A percentile compares a stretch with the other conserved stretches of the same genome.
Evolutionary conservation across 805 yeast genomes (phyloP).

Genomic region (Henningerozyma blattae): DNA sequence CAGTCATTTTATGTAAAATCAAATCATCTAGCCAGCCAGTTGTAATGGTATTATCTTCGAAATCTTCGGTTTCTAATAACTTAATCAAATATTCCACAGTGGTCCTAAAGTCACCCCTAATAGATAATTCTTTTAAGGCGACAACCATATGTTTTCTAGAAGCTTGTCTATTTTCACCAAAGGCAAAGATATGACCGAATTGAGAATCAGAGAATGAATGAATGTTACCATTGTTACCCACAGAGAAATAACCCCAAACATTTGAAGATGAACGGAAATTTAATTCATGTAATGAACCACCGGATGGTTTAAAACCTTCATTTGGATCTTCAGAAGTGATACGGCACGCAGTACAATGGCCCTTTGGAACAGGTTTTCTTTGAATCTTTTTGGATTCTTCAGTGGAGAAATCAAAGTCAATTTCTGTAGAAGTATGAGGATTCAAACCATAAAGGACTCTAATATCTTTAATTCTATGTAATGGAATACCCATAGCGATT

Average conservation of each 20-base stretch:
- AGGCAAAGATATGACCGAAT: slow-evolving; percentile 97
- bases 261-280: slow-evolving; percentile 95
- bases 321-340: slow-evolving; percentile 99
- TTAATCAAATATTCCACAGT: slow-evolving; percentile 95
- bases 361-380: slow-evolving; percentile 90
- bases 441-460: slow-evolving; percentile 90
- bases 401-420: slow-evolving; percentile 79
- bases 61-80: slow-evolving; percentile 89
- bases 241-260: slow-evolving; percentile 99
- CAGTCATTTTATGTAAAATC: slow-evolving; percentile 84
- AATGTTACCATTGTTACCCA: slow-evolving; percentile 89
- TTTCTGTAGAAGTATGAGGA: slow-evolving; percentile 81
- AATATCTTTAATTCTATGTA: slow-evolving; percentile 88
- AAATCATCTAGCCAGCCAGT: slow-evolving; percentile 99
- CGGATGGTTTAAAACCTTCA: slow-evolving; percentile 97
- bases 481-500: slow-evolving; percentile 98
- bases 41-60: slow-evolving; percentile 91
- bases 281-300: slow-evolving; percentile 92
- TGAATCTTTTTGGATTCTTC: slow-evolving; percentile 66
- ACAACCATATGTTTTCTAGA: slow-evolving; percentile 99
- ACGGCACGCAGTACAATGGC: slow-evolving; percentile 98
- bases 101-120: slow-evolving; percentile 97
- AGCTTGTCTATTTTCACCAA: slow-evolving; percentile 96
- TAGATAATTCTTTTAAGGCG: slow-evolving; percentile 89
- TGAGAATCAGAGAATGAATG: slow-evolving; percentile 98